Base-by-base conservation (phyloP, 371 early-diverging fungal species). In the Circinella minor region DNA sequence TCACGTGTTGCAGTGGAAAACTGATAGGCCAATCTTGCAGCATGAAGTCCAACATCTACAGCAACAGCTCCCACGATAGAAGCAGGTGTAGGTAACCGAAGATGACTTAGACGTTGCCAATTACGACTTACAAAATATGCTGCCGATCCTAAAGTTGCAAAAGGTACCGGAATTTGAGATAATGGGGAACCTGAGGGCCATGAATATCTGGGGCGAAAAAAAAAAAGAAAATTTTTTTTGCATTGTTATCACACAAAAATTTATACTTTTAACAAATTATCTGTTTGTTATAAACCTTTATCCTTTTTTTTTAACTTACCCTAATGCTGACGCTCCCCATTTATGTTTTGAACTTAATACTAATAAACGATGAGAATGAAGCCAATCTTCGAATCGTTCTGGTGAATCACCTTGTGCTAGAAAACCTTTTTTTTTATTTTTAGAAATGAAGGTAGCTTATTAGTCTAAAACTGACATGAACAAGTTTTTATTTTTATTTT, bases 351-450 rank as follows among this genome's bases (percentile, higher is more conserved):
- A 71, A 62, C 77, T 78, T 3, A 83, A 70, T 8, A 77, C 81
- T n/a, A 83, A 72, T 27, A 83, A 63, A 9, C 76, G 75, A 71
- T 83, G 84, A 1, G 84, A 83, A 69, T 83, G 84, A 74, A 83
- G 71, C 84, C 84, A 83, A 59, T 83, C 84, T 61, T 74, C 72
- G 74, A 83, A 83, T 27, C 78, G 80, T 13, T 83, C 84, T 6
- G 81, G 80, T 36, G 77, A 71, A 66, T 83, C 84, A 9, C 77
- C 77, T 57, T 76, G 71, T 4, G 77, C 73, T 36, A 76, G 64
- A 55, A 76, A 76, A 15, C 77, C 77, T 76, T 27, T 17, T 54
- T 55, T 1, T 60, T 34, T 49, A 38, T 20, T 37, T 36, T 60
- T 27, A 54, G 55, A 39, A 27, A 62, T 37, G 36, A 43, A 43